Conservation (phyloP, 2,329 filamentous ascomycete genomes). For the Pestalotiopsis sp. region DNA sequence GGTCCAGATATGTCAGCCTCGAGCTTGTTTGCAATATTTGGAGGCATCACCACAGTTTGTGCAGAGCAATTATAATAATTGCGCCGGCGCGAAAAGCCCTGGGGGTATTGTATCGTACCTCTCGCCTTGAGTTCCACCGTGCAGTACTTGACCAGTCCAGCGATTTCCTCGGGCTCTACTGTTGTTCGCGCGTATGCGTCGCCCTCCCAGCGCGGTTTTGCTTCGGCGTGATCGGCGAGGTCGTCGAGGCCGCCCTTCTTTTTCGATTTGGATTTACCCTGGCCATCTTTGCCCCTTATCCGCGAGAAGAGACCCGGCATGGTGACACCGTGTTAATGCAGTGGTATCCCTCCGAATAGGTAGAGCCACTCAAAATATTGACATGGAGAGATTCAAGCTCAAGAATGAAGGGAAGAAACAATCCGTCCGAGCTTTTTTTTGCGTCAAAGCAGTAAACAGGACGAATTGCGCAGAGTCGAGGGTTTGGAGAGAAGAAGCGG, state of each 20-base stretch:
- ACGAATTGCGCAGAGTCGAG: background rate
- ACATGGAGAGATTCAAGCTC: background rate
- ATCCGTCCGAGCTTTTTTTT: background rate
- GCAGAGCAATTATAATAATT: background rate
- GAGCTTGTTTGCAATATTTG: background rate
- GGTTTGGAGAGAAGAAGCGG: background rate
- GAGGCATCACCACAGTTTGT: background rate
- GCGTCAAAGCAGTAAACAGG: background rate
- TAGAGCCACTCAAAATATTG: background rate
- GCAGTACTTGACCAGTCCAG: conserved; percentile 82
- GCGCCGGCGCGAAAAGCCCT: background rate
- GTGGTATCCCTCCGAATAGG: background rate
- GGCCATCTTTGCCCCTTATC: conserved; percentile 76
- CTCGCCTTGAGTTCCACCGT: conserved; percentile 90
- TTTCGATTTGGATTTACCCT: conserved; percentile 60
- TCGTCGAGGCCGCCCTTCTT: conserved; percentile 62
- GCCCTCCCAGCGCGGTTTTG: conserved; percentile 76
- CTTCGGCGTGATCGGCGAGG: conserved; percentile 53
- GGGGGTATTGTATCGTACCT: conserved; percentile 63
- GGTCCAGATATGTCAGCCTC: conserved; percentile 11
- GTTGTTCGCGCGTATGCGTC: conserved; percentile 83
- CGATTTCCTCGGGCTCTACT: conserved; percentile 87
- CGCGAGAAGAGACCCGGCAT: conserved; percentile 65
- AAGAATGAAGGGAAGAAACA: background rate
- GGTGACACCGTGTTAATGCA: conserved; percentile 23